Base-by-base conservation (phyloP, 345 rosid genomes). In the Zanthoxylum bungeanum region DNA sequence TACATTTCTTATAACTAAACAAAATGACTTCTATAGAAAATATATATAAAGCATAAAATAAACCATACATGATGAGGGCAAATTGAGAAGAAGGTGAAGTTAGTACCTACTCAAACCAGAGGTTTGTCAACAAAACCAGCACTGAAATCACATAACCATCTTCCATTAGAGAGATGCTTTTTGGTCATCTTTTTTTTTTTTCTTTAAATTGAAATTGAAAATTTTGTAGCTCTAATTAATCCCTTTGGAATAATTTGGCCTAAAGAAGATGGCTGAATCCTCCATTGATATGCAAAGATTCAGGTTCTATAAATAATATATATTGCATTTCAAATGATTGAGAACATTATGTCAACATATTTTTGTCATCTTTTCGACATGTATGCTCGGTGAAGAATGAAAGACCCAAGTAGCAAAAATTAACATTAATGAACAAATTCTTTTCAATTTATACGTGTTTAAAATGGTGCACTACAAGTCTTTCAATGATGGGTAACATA, bases 331-430 rank as follows among this genome's bases (percentile, higher is more conserved):
- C 10, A 30, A 47, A 25, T 52, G 50, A 68, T 3, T 55, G 34
- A 40, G 10, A 21, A 24, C 59, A 70, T 33, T 36, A n/a, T 81
- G 85, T 78, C 77, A 66, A 75, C 85, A 81, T 67, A 21, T 9
- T 75, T 39, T 42, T 17, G 78, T 66, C 78, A 75, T 73, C 28
- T 3, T 66, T 31, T 64, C 31, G 46, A 42, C 70, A 14, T 44
- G 44, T 34, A 17, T n/a, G n/a, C 24, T 1, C 25, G 33, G 9
- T 14, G 42, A 5, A 25, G 0, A 14, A 58, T 17, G 37, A 65
- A 28, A 65, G 11, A 42, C 30, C 51, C 73, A 42, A 19, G 64
- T 69, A 27, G 27, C 16, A 3, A 36, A 14, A 34, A 11, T 66
- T n/a, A 19, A 31, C 1, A 10, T 7, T n/a, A 11, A 34, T 17